These are phyloP conservation scores for Patellaria atrata DNA, from an alignment of 495 filamentous ascomycete genomes.

Conservation along the genomic window DNA sequence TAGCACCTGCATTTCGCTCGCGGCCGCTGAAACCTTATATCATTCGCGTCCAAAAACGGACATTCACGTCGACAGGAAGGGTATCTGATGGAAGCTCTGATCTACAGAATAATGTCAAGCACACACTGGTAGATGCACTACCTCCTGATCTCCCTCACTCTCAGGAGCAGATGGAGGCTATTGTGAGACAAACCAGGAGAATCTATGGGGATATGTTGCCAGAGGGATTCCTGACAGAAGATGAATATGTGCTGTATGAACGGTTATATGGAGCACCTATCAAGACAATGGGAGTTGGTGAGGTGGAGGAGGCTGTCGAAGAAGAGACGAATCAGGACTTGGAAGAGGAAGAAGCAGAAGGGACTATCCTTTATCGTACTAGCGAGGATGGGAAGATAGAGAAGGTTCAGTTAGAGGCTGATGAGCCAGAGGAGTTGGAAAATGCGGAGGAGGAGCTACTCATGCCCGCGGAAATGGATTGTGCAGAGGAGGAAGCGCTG, in stretches of 20 bases:
- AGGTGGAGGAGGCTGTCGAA: too few species aligned
- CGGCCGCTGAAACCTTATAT: too few species aligned
- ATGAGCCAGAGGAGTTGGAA: slow-evolving; percentile 22
- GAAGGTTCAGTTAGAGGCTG: slow-evolving; percentile 31
- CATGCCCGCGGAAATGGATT: slow-evolving; percentile 13
- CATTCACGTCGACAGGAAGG: too few species aligned
- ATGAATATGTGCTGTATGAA: slow-evolving; percentile 63
- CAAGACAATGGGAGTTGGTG: slow-evolving; percentile 42
- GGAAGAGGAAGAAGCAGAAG: slow-evolving; percentile 22
- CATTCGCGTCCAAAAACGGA: too few species aligned
- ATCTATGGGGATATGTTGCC: slow-evolving; percentile 68
- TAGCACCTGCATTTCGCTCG: too few species aligned
- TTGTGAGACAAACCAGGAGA: slow-evolving; percentile 55
- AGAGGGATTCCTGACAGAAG: slow-evolving; percentile 48
- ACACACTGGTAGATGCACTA: too few species aligned
- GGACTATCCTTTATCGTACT: too few species aligned
- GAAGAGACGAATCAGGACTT: slow-evolving; percentile 27
- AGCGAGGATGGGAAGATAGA: slow-evolving; percentile 27
- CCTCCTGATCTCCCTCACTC: too few species aligned
- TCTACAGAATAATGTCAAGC: too few species aligned
- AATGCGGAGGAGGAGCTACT: slow-evolving; percentile 16
- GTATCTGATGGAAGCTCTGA: too few species aligned
- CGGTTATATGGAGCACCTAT: slow-evolving; percentile 63
- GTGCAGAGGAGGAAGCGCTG: slow-evolving; percentile 24
- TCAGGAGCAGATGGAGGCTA: slow-evolving; percentile 36